Conservation (phyloP, 139 green algal species). For the Micromonas commoda region DNA sequence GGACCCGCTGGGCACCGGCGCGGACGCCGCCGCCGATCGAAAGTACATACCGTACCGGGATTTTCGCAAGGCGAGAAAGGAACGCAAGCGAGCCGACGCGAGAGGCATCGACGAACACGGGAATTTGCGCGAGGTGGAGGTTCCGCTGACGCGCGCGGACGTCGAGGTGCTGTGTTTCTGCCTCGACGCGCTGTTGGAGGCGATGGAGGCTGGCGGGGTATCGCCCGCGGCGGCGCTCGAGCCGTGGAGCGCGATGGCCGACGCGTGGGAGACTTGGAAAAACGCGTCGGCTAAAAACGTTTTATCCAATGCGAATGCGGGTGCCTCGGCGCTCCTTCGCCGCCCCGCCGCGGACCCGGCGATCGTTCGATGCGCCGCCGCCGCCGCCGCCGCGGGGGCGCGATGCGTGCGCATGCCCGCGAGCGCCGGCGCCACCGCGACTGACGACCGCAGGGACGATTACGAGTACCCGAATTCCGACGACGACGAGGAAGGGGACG, state of each 20-base stretch:
- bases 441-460: not conserved
- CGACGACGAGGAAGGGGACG: not conserved
- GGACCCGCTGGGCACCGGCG: not conserved
- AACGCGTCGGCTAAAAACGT: no score
- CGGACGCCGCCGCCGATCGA: not conserved
- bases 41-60: not conserved
- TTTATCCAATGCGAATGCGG: no score
- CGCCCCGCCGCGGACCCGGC: no score
- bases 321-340: no score
- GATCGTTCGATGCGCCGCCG: not conserved
- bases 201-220: not conserved
- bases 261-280: not conserved
- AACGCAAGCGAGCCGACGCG: not conserved
- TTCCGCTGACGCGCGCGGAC: not conserved
- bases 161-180: not conserved
- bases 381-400: no score
- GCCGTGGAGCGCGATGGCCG: not conserved
- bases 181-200: not conserved
- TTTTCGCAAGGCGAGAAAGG: not conserved
- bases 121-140: not conserved
- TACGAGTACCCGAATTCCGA: not conserved
- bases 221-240: not conserved
- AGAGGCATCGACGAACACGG: not conserved
- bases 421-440: not conserved
- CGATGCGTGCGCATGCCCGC: not conserved